phyloP scores from a whole-genome alignment of 306 rosid genomes.

The Dryas alaskensis region DNA sequence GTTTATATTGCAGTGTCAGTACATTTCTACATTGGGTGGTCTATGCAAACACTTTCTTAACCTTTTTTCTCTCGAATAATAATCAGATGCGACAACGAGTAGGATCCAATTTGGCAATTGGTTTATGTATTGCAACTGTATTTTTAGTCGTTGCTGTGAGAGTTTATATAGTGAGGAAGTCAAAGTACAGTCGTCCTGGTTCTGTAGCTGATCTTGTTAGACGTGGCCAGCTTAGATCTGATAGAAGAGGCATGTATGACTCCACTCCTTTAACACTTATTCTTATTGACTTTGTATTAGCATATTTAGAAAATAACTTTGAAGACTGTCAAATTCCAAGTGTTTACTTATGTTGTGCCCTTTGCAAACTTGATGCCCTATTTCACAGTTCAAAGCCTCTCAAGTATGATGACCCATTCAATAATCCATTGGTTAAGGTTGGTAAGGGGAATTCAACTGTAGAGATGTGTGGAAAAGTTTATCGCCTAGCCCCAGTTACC shows the following conservation, averaged over 20 bases:
- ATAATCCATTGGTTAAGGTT: conserved; percentile 84
- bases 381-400: conserved; percentile 71
- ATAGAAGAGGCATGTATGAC: conserved; percentile 99
- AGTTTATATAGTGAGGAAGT: conserved; percentile 38
- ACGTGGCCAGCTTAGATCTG: conserved; percentile 94
- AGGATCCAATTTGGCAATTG: conserved; percentile 51
- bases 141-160: conserved; percentile 43
- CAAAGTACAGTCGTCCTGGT: conserved; percentile 58
- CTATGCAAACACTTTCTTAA: neutral
- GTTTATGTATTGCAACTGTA: conserved; percentile 57
- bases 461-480: conserved; percentile 91
- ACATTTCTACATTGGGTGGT: neutral
- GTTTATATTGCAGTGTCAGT: neutral
- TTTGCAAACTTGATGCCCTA: neutral
- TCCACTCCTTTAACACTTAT: conserved; percentile 1
- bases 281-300: neutral
- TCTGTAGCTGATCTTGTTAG: conserved; percentile 91
- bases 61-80: neutral
- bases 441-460: conserved; percentile 70
- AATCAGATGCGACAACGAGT: conserved; percentile 39
- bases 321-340: neutral
- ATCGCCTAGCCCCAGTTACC: conserved; percentile 91
- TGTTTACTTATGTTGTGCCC: neutral
- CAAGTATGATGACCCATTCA: conserved; percentile 88
- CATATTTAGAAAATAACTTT: neutral